These are phyloP conservation scores for Alternaria ethzedia DNA, from an alignment of 2,329 filamentous ascomycete genomes.

Conservation along the genomic window DNA sequence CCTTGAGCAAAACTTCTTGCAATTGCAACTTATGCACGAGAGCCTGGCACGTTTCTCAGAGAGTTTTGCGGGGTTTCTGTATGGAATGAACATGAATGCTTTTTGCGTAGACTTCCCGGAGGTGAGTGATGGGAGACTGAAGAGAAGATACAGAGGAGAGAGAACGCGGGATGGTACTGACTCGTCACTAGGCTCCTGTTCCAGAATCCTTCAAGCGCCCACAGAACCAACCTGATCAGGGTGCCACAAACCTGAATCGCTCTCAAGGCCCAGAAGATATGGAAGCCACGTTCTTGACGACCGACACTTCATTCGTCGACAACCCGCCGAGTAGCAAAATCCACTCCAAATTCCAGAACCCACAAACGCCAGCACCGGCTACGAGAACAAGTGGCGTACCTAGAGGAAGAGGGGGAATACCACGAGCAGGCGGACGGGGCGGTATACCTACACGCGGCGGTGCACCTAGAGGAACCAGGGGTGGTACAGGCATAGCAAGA, in stretches of 20 bases:
- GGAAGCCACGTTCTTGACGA: constrained; percentile 92
- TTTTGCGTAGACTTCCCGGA: constrained; percentile 98
- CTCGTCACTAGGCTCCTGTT: constrained; percentile 71
- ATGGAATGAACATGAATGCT: constrained; percentile 98
- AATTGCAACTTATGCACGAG: constrained; percentile 96
- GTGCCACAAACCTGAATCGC: constrained; percentile 25
- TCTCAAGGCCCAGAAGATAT: constrained; percentile 52
- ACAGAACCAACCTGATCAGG: constrained; percentile 35
- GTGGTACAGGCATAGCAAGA: constrained; percentile 48
- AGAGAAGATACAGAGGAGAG: too few species aligned
- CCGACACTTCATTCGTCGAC: constrained; percentile 88
- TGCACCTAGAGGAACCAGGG: constrained; percentile 37
- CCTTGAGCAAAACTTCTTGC: constrained; percentile 96
- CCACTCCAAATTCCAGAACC: constrained; percentile 50
- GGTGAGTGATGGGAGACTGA: constrained; percentile 56
- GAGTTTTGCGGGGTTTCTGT: constrained; percentile 93
- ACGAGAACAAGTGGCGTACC: constrained; percentile 23
- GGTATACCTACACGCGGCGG: constrained; percentile 46
- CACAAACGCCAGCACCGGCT: constrained; percentile 40
- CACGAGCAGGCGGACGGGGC: constrained; percentile 41
- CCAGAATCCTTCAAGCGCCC: constrained; percentile 74
- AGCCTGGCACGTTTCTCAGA: constrained; percentile 91
- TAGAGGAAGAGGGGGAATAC: constrained; percentile 44
- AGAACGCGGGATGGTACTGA: background rate
- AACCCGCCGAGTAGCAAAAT: constrained; percentile 70